Conservation (phyloP, 108 stramenopile genomes). For the Schizochytrium sp. region DNA sequence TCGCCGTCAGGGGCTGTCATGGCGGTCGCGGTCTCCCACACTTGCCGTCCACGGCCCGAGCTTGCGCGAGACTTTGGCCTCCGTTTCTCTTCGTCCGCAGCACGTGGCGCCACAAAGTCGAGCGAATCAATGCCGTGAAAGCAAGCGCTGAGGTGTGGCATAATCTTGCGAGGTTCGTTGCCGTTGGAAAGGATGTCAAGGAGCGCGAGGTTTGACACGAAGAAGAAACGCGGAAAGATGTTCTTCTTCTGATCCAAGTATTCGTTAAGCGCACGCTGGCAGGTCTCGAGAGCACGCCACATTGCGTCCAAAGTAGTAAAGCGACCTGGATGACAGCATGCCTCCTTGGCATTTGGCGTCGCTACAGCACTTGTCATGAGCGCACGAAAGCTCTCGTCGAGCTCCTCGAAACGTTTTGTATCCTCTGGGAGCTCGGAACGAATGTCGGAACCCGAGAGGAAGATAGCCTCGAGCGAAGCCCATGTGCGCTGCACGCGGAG, state of each 20-base stretch:
- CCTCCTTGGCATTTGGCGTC: not conserved
- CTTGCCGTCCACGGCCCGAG: not conserved
- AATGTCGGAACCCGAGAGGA: conserved; percentile 37
- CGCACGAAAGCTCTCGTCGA: conserved; percentile 35
- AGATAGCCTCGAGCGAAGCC: conserved; percentile 39
- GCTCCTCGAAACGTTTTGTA: conserved; percentile 38
- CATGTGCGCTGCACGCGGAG: conserved; percentile 34
- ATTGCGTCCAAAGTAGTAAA: conserved; percentile 15
- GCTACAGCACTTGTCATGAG: conserved; percentile 18
- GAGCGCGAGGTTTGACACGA: conserved; percentile 40
- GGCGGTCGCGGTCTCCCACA: conserved; percentile 28
- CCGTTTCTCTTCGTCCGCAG: not conserved
- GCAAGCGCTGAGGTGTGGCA: conserved; percentile 48
- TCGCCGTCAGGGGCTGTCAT: conserved; percentile 38
- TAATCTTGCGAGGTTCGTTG: conserved; percentile 47
- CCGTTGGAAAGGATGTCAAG: conserved; percentile 47
- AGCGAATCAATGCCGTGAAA: conserved; percentile 48
- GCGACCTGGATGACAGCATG: conserved; percentile 27
- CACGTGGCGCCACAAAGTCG: conserved; percentile 18
- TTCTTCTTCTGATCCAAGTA: conserved; percentile 42
- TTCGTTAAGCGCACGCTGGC: conserved; percentile 37
- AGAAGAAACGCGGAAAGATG: conserved; percentile 41
- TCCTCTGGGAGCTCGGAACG: conserved; percentile 42
- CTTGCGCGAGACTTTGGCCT: not conserved
- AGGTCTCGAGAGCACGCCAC: conserved; percentile 27